Conservation (phyloP, 1,284 basidiomycete species). For the Ustilago shanxiensis region DNA sequence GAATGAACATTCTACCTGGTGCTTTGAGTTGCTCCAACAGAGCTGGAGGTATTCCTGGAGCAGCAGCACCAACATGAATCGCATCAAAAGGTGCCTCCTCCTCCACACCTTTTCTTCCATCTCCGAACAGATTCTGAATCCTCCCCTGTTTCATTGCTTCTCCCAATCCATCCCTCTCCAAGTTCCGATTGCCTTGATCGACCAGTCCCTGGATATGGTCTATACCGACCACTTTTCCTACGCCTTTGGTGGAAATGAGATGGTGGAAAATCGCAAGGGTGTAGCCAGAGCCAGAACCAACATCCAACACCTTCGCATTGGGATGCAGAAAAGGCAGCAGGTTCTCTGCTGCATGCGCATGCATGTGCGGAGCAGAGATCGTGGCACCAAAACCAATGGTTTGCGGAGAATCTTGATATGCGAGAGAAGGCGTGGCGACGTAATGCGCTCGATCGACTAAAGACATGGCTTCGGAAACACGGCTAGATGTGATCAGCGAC, state of each 20-base stretch:
- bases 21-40: slow-evolving; percentile 81
- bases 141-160: slow-evolving; percentile 75
- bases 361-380: slow-evolving; percentile 88
- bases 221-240: slow-evolving; percentile 81
- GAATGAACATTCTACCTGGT: slow-evolving; percentile 93
- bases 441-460: slow-evolving; percentile 73
- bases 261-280: slow-evolving; percentile 65
- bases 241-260: slow-evolving; percentile 27
- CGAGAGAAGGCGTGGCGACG: slow-evolving; percentile 71
- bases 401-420: slow-evolving; percentile 86
- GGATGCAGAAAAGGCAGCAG: slow-evolving; percentile 80
- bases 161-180: slow-evolving; percentile 78
- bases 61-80: slow-evolving; percentile 94
- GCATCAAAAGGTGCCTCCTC: slow-evolving; percentile 81
- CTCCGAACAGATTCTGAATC: slow-evolving; percentile 76
- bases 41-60: slow-evolving; percentile 74
- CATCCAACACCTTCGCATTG: slow-evolving; percentile 81
- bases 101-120: slow-evolving; percentile 77
- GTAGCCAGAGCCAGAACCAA: slow-evolving; percentile 70
- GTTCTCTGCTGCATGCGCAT: slow-evolving; percentile 83
- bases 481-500: slow-evolving; percentile 73
- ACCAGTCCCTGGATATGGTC: slow-evolving; percentile 79
- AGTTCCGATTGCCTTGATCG: slow-evolving; percentile 79
- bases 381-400: slow-evolving; percentile 85
- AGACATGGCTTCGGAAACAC: slow-evolving; percentile 56